Percentiles rank a stretch among this genome's conserved stretches.
Evolutionary conservation across 129 eudicot genomes (phyloP).

Genomic region (Apium graveolens): DNA sequence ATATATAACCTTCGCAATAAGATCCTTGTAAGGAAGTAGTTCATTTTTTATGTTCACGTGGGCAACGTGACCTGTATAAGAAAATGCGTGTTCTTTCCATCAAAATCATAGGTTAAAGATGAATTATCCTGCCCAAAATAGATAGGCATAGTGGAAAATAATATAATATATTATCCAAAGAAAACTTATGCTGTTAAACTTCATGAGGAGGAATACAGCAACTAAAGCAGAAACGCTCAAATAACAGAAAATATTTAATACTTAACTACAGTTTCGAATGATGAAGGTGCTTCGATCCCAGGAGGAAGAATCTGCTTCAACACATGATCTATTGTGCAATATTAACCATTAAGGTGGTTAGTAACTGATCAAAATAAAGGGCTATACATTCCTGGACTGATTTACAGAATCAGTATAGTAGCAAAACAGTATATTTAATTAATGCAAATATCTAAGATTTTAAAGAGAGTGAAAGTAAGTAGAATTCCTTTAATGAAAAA

Average conservation of each 20-base stretch:
- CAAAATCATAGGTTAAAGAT: slow-evolving; percentile 11
- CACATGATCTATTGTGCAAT: slow-evolving; percentile 58
- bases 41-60: slow-evolving; percentile 87
- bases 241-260: slow-evolving; percentile 20
- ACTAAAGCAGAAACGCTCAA: slow-evolving; percentile 2
- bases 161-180: not conserved
- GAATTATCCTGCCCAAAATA: not conserved
- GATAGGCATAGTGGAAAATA: not conserved
- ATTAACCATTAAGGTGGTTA: not conserved
- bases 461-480: not conserved
- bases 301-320: slow-evolving; percentile 89
- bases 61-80: slow-evolving; percentile 91
- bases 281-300: slow-evolving; percentile 90
- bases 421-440: not conserved
- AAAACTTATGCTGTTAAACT: not conserved
- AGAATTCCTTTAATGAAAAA: not conserved
- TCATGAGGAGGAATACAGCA: not conserved
- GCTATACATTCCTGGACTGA: not conserved
- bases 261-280: slow-evolving; percentile 99
- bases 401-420: not conserved
- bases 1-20: slow-evolving; percentile 87
- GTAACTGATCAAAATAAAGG: not conserved
- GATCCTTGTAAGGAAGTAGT: slow-evolving; percentile 84
- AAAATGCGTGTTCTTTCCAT: slow-evolving; percentile 18
- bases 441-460: not conserved